Base-by-base conservation (phyloP, 2,329 filamentous ascomycete genomes). In the Ophiobolus disseminans region DNA sequence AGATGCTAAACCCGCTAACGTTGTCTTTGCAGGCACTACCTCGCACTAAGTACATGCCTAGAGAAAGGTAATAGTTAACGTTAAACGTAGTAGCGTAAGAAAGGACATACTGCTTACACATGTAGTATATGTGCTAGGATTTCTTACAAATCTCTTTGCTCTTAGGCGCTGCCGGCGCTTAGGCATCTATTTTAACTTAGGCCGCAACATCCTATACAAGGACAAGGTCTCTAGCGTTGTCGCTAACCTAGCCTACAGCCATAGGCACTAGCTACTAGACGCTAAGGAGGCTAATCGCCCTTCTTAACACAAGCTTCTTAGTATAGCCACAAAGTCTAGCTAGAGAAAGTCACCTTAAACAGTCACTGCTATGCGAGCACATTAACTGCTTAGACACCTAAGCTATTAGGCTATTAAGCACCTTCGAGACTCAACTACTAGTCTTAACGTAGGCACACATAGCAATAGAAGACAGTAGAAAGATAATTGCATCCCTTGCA, bases 131-230 rank as follows among this genome's bases (percentile, higher is more conserved):
- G 22, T 50, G 1, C 34, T 13, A 34, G 40, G 47, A 4, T 50
- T 45, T 36, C 10, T 40, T 10, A 36, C 40, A 1, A 50, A 50
- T 26, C 23, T 40, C 23, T 50, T 50, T 11, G 36, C n/a, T 2
- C 40, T 50, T 28, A 9, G 40, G 17, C 28, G 34, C 21, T 50
- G 13, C 23, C 23, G 23, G 11, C 23, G 23, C 6, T 26, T 11
- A 26, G 23, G 23, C 23, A 50, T 50, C 26, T 26, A 50, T 23
- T 50, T 50, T 13, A 21, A 50, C 25, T 50, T 25, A 45, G 36
- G 36, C 14, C 35, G n/a, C 11, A 30, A 48, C 31, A 28, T 36
- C 13, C 38, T 48, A 14, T 48, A 42, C 31, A 39, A 39, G 11
- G 37, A 39, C 3, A 28, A 16, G 4, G 10, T 26, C 10, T 39